These are phyloP conservation scores for Pseudomassariella vexata DNA, from an alignment of 2,329 filamentous ascomycete genomes.

Conservation along the genomic window DNA sequence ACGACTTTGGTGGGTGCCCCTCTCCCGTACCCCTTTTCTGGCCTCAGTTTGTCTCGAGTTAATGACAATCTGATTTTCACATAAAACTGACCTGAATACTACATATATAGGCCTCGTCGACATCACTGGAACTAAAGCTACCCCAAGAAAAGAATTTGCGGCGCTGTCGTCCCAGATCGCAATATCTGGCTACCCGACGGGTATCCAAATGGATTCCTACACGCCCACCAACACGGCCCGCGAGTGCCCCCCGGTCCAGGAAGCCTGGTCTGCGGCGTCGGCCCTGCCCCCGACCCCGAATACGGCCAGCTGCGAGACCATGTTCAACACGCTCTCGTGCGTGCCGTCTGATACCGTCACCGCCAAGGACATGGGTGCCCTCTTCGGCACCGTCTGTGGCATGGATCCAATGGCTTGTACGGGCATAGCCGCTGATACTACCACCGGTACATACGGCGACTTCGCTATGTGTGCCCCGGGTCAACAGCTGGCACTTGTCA, in stretches of 20 bases:
- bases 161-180: conserved; percentile 55
- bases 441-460: conserved; percentile 48
- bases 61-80: too few relatives aligned
- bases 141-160: conserved; percentile 55
- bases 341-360: conserved; percentile 44
- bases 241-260: conserved; percentile 51
- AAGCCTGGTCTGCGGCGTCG: conserved; percentile 49
- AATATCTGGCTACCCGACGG: conserved; percentile 44
- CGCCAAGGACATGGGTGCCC: conserved; percentile 45
- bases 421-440: conserved; percentile 47
- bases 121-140: conserved; percentile 35
- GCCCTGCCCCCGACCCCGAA: conserved; percentile 66
- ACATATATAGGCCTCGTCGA: conserved; percentile 35
- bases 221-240: conserved; percentile 53
- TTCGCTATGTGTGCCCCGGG: conserved; percentile 55
- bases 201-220: conserved; percentile 53
- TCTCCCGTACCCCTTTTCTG: not conserved
- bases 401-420: conserved; percentile 38
- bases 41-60: not conserved
- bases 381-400: conserved; percentile 26
- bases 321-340: conserved; percentile 59
- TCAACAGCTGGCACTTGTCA: conserved; percentile 50
- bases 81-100: too few relatives aligned
- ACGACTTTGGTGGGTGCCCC: conserved; percentile 51
- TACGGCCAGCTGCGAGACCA: conserved; percentile 60